Evolutionary conservation across 2,329 filamentous ascomycete genomes (phyloP), one percentile per base, ranked within the genome.

Genomic region (Alternaria brassicae): DNA sequence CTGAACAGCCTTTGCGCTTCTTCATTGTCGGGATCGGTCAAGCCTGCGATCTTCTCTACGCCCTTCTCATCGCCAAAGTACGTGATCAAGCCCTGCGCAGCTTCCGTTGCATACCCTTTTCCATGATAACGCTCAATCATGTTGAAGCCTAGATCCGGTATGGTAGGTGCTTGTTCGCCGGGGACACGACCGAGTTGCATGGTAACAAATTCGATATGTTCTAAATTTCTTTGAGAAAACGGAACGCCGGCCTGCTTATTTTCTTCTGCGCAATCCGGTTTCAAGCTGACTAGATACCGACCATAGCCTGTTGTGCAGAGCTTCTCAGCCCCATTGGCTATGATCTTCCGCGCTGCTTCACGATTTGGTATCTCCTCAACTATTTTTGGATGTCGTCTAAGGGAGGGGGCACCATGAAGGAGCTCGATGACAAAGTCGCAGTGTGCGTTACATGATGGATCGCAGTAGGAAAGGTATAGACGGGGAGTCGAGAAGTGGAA

Each of bases 401-500:
- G 21, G 2, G 59, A 54, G 1, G 59, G 25, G 1, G 59, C 48
- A 19, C 49, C 53, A 13, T 62, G 39, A 4, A 54, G 19, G 4
- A 62, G 45, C 15, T 37, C 40, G 5, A 62, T 4, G 3, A 62
- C 28, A 25, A 67, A 72, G 25, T 60, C 56, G 55, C 63, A 61
- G 23, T 69, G 67, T 1, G 49, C 23, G 13, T 66, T 58, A 12
- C 65, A 60, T 17, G 53, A 45, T 5, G 70, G 62, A 15, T 67
- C 27, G 53, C 63, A 49, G 50, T 69, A 60, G 3, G 64, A 66
- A 7, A 72, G 39, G 40, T 67, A 58, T 13, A 72, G 61, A 2
- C 70, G 70, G 0, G 87, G 87, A 0, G 81, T 86, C 0, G 88
- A 90, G 73, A 67, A 77, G 3, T 91, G 86, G 83, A 91, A 91